These are phyloP conservation scores for Boletellus emodensis DNA, from an alignment of 768 basidiomycete species.

Conservation along the genomic window DNA sequence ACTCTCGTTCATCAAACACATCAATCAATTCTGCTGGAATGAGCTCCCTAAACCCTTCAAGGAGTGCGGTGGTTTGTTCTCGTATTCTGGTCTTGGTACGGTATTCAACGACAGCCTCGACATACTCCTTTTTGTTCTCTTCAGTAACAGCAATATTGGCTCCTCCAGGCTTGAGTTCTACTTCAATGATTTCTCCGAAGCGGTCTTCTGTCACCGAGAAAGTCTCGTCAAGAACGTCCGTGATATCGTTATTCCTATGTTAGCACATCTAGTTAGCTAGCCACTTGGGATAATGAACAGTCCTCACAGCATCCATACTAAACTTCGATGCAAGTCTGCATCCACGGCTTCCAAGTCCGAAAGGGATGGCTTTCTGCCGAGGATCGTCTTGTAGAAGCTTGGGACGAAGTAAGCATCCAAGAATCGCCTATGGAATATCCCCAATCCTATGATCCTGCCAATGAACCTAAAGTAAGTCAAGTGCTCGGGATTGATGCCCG, in stretches of 20 bases:
- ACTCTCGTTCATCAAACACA: slow-evolving; percentile 88
- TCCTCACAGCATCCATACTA: slow-evolving; percentile 73
- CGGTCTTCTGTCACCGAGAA: slow-evolving; percentile 70
- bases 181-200: slow-evolving; percentile 66
- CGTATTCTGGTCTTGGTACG: slow-evolving; percentile 78
- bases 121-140: slow-evolving; percentile 75
- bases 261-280: slow-evolving; percentile 1
- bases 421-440: slow-evolving; percentile 75
- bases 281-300: neutral
- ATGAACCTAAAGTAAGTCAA: slow-evolving; percentile 81
- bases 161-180: slow-evolving; percentile 64
- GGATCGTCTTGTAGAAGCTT: slow-evolving; percentile 77
- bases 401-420: slow-evolving; percentile 77
- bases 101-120: slow-evolving; percentile 74
- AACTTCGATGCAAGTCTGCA: slow-evolving; percentile 62
- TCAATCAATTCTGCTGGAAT: slow-evolving; percentile 80
- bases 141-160: slow-evolving; percentile 61
- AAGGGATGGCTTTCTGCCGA: slow-evolving; percentile 55
- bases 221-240: slow-evolving; percentile 68
- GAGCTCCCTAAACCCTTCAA: slow-evolving; percentile 80
- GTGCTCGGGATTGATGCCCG: slow-evolving; percentile 73
- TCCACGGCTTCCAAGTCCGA: slow-evolving; percentile 69
- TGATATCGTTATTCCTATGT: slow-evolving; percentile 69
- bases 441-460: slow-evolving; percentile 68
- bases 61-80: slow-evolving; percentile 82